Conservation (phyloP, 495 filamentous ascomycete genomes). For the Delitschia confertaspora region DNA sequence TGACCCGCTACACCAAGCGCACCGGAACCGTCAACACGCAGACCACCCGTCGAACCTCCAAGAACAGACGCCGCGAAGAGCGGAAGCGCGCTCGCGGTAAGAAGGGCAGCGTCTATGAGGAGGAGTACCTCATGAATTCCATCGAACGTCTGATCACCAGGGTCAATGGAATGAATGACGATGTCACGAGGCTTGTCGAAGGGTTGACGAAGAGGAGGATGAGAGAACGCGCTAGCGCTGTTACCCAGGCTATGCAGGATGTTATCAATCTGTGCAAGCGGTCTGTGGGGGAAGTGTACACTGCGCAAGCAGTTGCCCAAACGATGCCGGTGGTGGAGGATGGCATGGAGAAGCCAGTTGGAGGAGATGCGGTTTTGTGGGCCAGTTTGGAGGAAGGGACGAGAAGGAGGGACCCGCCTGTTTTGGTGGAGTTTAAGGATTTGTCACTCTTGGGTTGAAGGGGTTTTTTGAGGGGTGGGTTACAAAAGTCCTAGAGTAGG, state of each 20-base stretch:
- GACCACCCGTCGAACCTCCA: constrained; percentile 64
- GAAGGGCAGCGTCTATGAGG: constrained; percentile 94
- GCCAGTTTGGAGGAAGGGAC: constrained; percentile 28
- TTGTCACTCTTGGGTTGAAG: constrained; percentile 20
- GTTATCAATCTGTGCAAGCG: constrained; percentile 58
- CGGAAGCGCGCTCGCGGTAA: constrained; percentile 88
- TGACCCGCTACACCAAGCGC: constrained; percentile 82
- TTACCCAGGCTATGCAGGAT: constrained; percentile 63
- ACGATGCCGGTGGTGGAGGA: constrained; percentile 9
- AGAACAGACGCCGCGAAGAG: constrained; percentile 79
- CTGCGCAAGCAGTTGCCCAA: constrained; percentile 13
- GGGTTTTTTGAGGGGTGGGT: background rate
- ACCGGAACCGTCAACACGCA: constrained; percentile 60
- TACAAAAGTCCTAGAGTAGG: no score
- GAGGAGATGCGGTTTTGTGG: constrained; percentile 35
- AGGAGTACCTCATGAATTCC: constrained; percentile 88
- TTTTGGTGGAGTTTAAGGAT: constrained; percentile 30
- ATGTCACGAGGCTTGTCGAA: constrained; percentile 63
- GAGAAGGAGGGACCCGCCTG: constrained; percentile 27
- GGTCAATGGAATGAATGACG: constrained; percentile 58
- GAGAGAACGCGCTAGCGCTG: constrained; percentile 72
- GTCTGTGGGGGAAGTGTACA: constrained; percentile 61
- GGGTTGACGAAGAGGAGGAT: constrained; percentile 70
- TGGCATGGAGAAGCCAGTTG: constrained; percentile 24
- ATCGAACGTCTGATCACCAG: constrained; percentile 77